Percentiles rank a stretch among this genome's conserved stretches.
Evolutionary conservation across 192 early-diverging fungal genomes (phyloP).

Genomic region (Rhizophagus sp.): DNA sequence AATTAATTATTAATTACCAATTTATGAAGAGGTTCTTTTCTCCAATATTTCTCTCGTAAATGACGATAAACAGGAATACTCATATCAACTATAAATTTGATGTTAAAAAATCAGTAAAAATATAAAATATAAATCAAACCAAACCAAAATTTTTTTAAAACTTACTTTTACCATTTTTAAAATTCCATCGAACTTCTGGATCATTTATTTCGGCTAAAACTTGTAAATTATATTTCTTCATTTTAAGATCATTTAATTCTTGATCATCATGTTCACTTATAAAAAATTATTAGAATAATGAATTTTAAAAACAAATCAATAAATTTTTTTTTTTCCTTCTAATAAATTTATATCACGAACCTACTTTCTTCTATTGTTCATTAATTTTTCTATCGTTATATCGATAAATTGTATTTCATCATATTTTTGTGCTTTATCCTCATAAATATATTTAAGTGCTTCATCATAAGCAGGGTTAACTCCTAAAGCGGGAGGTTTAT

Average conservation of each 20-base stretch:
- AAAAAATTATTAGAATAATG: neutral
- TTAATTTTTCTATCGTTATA: conserved; percentile 36
- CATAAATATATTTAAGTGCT: conserved; percentile 68
- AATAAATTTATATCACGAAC: conserved; percentile 9
- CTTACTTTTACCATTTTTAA: conserved; percentile 50
- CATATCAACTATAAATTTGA: conserved; percentile 53
- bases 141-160: too few species aligned
- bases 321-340: too few species aligned
- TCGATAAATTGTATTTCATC: conserved; percentile 44
- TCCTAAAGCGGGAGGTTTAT: conserved; percentile 47
- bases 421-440: conserved; percentile 57
- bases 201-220: conserved; percentile 72
- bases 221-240: conserved; percentile 52
- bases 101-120: neutral
- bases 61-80: conserved; percentile 68
- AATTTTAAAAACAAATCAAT: too few species aligned
- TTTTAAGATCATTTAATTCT: conserved; percentile 51
- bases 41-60: conserved; percentile 63
- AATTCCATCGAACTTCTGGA: conserved; percentile 68
- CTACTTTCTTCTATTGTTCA: conserved; percentile 37
- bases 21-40: conserved; percentile 51
- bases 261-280: conserved; percentile 36
- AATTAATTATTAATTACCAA: conserved; percentile 30
- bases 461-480: conserved; percentile 75
- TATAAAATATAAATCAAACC: too few species aligned